Evolutionary conservation across 148 eudicot species (phyloP), one percentile per base, ranked within the genome.

Genomic region (Persicaria tinctoria): DNA sequence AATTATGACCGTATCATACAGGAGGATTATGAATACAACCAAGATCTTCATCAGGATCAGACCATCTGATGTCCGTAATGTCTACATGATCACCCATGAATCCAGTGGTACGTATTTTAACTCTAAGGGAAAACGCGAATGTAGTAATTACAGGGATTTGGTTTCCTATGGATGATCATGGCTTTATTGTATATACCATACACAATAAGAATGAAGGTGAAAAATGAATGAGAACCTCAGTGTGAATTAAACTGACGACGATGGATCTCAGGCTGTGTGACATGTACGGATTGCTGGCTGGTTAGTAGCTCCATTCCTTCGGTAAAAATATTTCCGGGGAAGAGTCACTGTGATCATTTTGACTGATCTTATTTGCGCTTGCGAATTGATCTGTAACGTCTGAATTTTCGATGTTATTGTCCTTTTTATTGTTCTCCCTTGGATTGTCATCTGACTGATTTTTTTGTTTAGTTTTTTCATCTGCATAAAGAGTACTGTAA

Each of bases 301-400:
- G 70, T 73, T 84, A 90, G 78, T 90, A 90, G 74, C 86, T 89
- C 96, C 96, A 91, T 68, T 91, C 96, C 80, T 91, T 83, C 4
- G 96, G 96, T 57, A 91, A 89, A 84, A 81, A 87, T 78, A 85
- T 80, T 5, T 84, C 90, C 8, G 89, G 89, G 2, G 89, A 85
- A 74, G 73, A 56, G 75, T 59, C 14, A 0, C 7, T 66, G 38
- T 66, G 70, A 27, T 66, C 70, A 66, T 17, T 66, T 66, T 66
- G 69, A 32, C 46, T 0, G 46, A 1, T 59, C 27, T 27, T 5
- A 20, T 75, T 77, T 53, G 75, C 76, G 54, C 79, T 50, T 76
- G 76, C 23, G 85, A 78, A 72, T 2, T 81, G 80, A 9, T 71
- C 78, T 45, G 82, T 74, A 23, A 77, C 12, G 12, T 78, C 80